Conservation (phyloP, 352 stramenopile genomes). For the Elongisporangium prolatum region DNA sequence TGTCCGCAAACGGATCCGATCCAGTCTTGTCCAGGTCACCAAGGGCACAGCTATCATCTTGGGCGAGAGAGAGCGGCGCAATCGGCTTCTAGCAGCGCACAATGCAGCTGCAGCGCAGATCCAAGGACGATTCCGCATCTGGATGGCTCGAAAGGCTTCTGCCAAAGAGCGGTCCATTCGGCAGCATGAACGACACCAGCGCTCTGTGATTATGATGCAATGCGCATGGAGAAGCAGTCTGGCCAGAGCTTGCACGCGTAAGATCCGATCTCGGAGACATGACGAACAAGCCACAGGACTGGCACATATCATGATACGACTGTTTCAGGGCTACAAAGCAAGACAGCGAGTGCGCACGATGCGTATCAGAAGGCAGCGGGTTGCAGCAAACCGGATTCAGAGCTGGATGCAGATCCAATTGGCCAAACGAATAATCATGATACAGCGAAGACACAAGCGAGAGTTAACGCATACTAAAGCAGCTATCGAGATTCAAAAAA, state of each 20-base stretch:
- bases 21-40: slow-evolving; percentile 52
- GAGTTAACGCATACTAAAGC: slow-evolving; percentile 14
- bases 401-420: slow-evolving; percentile 11
- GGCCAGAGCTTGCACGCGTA: slow-evolving; percentile 14
- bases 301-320: slow-evolving; percentile 13
- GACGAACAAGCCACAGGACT: slow-evolving; percentile 24
- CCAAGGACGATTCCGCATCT: slow-evolving; percentile 31
- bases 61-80: slow-evolving; percentile 46
- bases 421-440: slow-evolving; percentile 4
- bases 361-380: slow-evolving; percentile 17
- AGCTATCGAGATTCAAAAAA: slow-evolving; percentile 34
- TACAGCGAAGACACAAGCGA: slow-evolving; percentile 4
- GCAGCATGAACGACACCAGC: slow-evolving; percentile 14
- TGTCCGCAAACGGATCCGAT: slow-evolving; percentile 59
- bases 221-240: slow-evolving; percentile 25
- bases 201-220: slow-evolving; percentile 26
- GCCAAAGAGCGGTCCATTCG: slow-evolving; percentile 26
- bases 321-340: slow-evolving; percentile 46
- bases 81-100: slow-evolving; percentile 16
- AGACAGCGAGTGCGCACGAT: slow-evolving; percentile 37
- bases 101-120: slow-evolving; percentile 23
- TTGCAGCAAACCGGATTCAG: slow-evolving; percentile 37
- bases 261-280: slow-evolving; percentile 15
- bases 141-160: slow-evolving; percentile 17
- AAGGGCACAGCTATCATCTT: slow-evolving; percentile 59